Evolutionary conservation across 1,139 yeast species (phyloP).

Genomic region (Protomyces gravidus): DNA sequence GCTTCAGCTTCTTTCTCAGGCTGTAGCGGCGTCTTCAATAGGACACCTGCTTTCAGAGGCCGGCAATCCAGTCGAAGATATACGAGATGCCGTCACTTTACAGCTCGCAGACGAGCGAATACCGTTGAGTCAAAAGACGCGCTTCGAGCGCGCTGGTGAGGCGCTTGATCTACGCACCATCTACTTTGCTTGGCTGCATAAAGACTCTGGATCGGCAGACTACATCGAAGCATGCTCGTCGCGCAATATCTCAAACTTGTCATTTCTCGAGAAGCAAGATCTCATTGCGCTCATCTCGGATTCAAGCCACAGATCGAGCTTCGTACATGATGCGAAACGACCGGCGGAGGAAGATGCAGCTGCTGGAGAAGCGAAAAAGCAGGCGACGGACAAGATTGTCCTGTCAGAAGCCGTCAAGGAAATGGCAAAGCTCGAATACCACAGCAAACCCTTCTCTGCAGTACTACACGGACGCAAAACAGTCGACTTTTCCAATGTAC

Average conservation of each 20-base stretch:
- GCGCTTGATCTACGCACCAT: conserved; percentile 57
- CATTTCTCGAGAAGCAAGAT: conserved; percentile 82
- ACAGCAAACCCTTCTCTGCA: conserved; percentile 70
- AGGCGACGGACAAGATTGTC: conserved; percentile 10
- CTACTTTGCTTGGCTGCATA: conserved; percentile 74
- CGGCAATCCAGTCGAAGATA: background rate
- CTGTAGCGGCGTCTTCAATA: background rate
- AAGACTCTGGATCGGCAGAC: conserved; percentile 73
- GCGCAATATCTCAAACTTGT: conserved; percentile 62
- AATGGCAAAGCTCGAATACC: conserved; percentile 41
- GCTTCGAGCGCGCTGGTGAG: conserved; percentile 25
- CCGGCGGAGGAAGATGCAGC: conserved; percentile 5
- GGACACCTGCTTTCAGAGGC: background rate
- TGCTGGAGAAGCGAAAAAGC: conserved; percentile 31
- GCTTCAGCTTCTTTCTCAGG: background rate
- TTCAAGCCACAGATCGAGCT: background rate
- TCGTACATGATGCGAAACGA: background rate
- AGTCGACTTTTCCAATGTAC: conserved; percentile 36
- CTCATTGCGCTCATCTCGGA: conserved; percentile 34
- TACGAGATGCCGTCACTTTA: background rate
- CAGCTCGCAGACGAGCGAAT: background rate
- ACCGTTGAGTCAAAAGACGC: conserved; percentile 2
- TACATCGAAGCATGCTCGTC: conserved; percentile 71
- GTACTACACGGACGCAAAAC: conserved; percentile 70
- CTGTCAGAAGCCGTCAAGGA: conserved; percentile 35